Evolutionary conservation across 164 flowering plant genomes (phyloP).

Genomic region (Macadamia tetraphylla): DNA sequence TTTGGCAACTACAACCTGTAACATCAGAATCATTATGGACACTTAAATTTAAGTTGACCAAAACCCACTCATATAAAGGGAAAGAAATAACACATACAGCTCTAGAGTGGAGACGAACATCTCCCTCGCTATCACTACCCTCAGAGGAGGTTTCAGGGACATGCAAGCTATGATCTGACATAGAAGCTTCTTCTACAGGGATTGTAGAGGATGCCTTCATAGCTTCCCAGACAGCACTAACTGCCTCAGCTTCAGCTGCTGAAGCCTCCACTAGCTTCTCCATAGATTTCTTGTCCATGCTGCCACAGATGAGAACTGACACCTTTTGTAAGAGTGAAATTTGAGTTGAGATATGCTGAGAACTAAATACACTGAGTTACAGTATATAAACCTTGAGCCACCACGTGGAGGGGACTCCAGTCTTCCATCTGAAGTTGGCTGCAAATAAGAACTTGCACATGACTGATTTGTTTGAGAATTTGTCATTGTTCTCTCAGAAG

Average conservation of each 20-base stretch:
- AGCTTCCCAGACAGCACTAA: slow-evolving; percentile 88
- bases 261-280: slow-evolving; percentile 85
- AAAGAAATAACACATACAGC: slow-evolving; percentile 56
- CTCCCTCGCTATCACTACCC: slow-evolving; percentile 70
- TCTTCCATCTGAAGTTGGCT: slow-evolving; percentile 29
- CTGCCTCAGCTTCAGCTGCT: slow-evolving; percentile 98
- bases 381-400: slow-evolving; percentile 44
- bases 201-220: slow-evolving; percentile 59
- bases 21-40: slow-evolving; percentile 13
- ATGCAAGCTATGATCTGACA: slow-evolving; percentile 51
- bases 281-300: slow-evolving; percentile 67
- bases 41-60: slow-evolving; percentile 4
- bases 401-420: slow-evolving; percentile 30
- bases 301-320: slow-evolving; percentile 15
- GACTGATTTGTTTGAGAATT: slow-evolving; percentile 39
- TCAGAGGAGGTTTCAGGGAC: slow-evolving; percentile 58
- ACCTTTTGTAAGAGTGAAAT: not conserved
- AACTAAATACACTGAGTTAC: not conserved
- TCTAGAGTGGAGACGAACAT: slow-evolving; percentile 96
- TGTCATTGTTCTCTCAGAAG: slow-evolving; percentile 47
- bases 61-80: slow-evolving; percentile 1
- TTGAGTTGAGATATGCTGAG: not conserved
- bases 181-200: slow-evolving; percentile 49
- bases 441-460: slow-evolving; percentile 17
- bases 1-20: slow-evolving; percentile 97